Conservation (phyloP, 202 grass and related monocot genomes). For the Carex sylvatica region DNA sequence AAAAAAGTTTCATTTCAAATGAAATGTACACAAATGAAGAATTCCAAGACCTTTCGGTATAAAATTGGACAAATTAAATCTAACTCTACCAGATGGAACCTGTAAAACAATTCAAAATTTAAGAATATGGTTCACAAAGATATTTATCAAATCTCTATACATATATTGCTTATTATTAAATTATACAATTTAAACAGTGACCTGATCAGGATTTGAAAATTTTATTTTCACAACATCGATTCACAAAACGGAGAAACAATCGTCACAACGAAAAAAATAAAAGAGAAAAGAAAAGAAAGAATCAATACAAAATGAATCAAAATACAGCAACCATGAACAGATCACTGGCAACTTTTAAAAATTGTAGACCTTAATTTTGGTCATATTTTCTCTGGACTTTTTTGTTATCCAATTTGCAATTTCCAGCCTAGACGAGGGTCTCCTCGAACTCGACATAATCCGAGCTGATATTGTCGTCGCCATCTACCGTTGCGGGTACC, state of each 20-base stretch:
- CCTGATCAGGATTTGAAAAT: neutral
- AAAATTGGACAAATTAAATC: no score
- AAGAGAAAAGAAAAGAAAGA: neutral
- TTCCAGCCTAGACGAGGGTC: neutral
- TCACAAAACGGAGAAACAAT: conserved; percentile 13
- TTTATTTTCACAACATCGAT: conserved; percentile 26
- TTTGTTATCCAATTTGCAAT: neutral
- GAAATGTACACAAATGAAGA: no score
- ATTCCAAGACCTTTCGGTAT: no score
- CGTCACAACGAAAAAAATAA: neutral
- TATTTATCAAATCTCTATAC: conserved; percentile 26
- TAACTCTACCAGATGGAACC: no score
- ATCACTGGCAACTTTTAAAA: conserved; percentile 6
- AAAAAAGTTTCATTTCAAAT: no score
- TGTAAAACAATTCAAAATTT: no score
- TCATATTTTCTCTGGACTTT: neutral
- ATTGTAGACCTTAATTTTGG: conserved; percentile 6
- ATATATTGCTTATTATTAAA: conserved; percentile 6
- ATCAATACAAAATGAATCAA: conserved; percentile 17
- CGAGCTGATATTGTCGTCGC: neutral
- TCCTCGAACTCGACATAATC: neutral
- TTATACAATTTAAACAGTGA: conserved; percentile 1
- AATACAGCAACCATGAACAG: conserved; percentile 11
- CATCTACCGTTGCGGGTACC: neutral
- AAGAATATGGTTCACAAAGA: neutral